Conservation (phyloP, 2,329 filamentous ascomycete species). For the Aschersonia sp. region DNA sequence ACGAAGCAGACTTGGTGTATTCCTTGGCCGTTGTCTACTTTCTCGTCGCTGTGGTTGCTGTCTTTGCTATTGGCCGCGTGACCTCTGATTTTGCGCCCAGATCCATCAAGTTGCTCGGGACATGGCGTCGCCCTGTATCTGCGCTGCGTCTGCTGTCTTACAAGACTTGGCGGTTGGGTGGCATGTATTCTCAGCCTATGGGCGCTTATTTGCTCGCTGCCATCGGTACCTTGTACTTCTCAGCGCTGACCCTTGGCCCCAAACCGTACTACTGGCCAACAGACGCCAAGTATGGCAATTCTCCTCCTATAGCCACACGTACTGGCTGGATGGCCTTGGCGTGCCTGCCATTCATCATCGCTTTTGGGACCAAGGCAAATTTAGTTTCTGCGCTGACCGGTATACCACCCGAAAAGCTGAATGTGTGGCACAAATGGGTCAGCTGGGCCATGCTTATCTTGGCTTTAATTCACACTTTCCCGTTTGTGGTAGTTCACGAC, state of each 20-base stretch:
- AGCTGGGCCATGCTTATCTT: slow-evolving; percentile 41
- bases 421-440: slow-evolving; percentile 40
- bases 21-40: slow-evolving; percentile 37
- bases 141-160: slow-evolving; percentile 8
- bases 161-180: slow-evolving; percentile 9
- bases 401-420: slow-evolving; percentile 40
- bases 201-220: slow-evolving; percentile 25
- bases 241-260: slow-evolving; percentile 32
- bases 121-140: slow-evolving; percentile 21
- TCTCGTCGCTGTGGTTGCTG: slow-evolving; percentile 30
- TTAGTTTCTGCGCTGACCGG: slow-evolving; percentile 38
- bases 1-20: slow-evolving; percentile 35
- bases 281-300: slow-evolving; percentile 27
- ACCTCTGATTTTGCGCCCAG: slow-evolving; percentile 15
- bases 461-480: slow-evolving; percentile 43
- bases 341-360: slow-evolving; percentile 35
- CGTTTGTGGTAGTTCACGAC: slow-evolving; percentile 39
- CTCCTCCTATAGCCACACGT: slow-evolving; percentile 37
- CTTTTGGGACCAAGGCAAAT: slow-evolving; percentile 39
- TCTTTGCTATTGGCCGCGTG: slow-evolving; percentile 28
- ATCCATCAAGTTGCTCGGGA: slow-evolving; percentile 11
- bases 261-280: slow-evolving; percentile 42
- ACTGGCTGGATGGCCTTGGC: slow-evolving; percentile 37
- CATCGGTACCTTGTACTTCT: slow-evolving; percentile 29
- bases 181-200: slow-evolving; percentile 28